A percentile compares a stretch with the other conserved stretches of the same genome.
These are phyloP conservation scores for Epichloe sylvatica DNA, from an alignment of 2,329 filamentous ascomycete species.

Conservation along the genomic window DNA sequence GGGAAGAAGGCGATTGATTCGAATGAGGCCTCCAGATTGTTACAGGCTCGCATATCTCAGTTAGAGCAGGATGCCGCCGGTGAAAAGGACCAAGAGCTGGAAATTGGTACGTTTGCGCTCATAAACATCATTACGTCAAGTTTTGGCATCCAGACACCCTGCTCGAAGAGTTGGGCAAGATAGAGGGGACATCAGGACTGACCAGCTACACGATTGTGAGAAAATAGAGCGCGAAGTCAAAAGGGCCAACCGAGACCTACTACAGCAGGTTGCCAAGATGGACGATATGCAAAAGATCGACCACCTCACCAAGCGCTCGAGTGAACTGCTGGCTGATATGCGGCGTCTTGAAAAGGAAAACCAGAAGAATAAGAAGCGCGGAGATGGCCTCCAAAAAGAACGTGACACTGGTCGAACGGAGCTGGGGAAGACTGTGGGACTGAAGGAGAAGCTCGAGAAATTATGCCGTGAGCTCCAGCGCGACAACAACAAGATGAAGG, in stretches of 20 bases:
- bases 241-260: slow-evolving; percentile 81
- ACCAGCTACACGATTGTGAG: slow-evolving; percentile 1
- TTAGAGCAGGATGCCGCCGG: slow-evolving; percentile 85
- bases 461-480: slow-evolving; percentile 86
- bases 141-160: not conserved
- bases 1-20: slow-evolving; percentile 74
- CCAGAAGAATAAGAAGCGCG: slow-evolving; percentile 88
- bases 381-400: slow-evolving; percentile 89
- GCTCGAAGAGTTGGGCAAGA: not conserved
- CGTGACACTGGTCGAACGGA: slow-evolving; percentile 83
- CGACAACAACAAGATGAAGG: slow-evolving; percentile 97
- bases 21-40: slow-evolving; percentile 78
- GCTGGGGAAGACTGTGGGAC: slow-evolving; percentile 72
- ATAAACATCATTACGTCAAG: not conserved
- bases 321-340: slow-evolving; percentile 85
- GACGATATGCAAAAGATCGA: slow-evolving; percentile 86
- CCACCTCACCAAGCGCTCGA: slow-evolving; percentile 77
- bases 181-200: not conserved
- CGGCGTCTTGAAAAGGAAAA: slow-evolving; percentile 90
- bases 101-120: slow-evolving; percentile 55
- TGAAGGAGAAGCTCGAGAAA: slow-evolving; percentile 96
- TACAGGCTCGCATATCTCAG: slow-evolving; percentile 88
- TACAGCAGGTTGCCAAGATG: slow-evolving; percentile 80
- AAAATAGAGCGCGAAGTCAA: slow-evolving; percentile 75
- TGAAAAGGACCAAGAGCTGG: slow-evolving; percentile 87